Base-by-base conservation (phyloP, 768 basidiomycete genomes). In the Boletus rex-veris region DNA sequence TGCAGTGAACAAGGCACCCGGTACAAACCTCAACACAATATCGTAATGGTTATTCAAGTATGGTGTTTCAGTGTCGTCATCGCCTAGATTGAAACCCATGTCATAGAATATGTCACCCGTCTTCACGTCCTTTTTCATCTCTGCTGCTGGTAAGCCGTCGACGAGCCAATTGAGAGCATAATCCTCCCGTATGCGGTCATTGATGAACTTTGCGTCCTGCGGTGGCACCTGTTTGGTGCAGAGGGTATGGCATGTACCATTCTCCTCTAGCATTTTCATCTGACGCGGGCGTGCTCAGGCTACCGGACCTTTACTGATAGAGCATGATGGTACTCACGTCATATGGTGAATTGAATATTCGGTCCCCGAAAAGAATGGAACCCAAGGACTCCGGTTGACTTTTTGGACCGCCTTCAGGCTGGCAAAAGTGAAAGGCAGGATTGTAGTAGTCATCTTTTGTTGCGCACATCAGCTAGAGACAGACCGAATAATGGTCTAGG, bases 151-250 rank as follows among this genome's bases (percentile, higher is more conserved):
- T 28, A 98, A 79, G 12, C 95, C 95, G 63, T 98, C 96, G 38
- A 98, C 76, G 31, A 98, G 85, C 88, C 94, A 96, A 64, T 97
- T 97, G 50, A 97, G 74, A 2, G 91, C 90, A 64, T 98, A 97
- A 64, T 92, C 90, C 68, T 98, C 94, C 41, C 80, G 79, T 67
- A 97, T 93, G 48, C 93, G 86, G 52, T 90, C 84, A 60, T 96
- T 95, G 65, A 98, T 87, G 69, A 97, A 97, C 62, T 82, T 86
- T 11, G 89, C 87, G 55, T 95, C 87, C 55, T 88, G 82, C 15
- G 72, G 75, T 0, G 84, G 77, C 16, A 97, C 78, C 24, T 76
- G 71, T 58, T 30, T 75, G 66, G 40, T 74, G 71, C 96, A 98
- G 8, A 98, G 80, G 3, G 77, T 78, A 60, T 82, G 79, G 70